A percentile compares a stretch with the other conserved stretches of the same genome.
Conservation (phyloP, 192 early-diverging fungal genomes). For the Linnemannia elongata region DNA sequence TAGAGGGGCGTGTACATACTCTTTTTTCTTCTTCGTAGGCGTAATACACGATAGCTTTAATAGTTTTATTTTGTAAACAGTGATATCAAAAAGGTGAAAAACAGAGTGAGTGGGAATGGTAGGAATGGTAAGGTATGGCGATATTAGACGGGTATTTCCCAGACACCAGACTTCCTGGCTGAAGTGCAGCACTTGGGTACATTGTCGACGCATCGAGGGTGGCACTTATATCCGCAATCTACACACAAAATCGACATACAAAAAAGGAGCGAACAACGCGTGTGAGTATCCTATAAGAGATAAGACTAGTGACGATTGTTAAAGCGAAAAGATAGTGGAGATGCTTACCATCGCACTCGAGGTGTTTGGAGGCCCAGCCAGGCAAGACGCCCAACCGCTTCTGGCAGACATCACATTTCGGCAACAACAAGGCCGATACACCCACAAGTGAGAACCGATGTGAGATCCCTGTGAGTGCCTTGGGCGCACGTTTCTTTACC, state of each 20-base stretch:
- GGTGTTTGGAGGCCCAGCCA: constrained; percentile 49
- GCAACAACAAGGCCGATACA: constrained; percentile 37
- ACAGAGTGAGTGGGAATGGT: too few relatives aligned
- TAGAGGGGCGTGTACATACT: too few relatives aligned
- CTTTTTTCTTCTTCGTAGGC: too few relatives aligned
- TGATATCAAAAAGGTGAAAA: too few relatives aligned
- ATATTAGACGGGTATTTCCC: constrained; percentile 32
- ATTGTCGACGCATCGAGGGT: constrained; percentile 41
- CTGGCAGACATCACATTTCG: constrained; percentile 51
- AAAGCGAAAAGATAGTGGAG: not conserved
- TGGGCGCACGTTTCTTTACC: constrained; percentile 18
- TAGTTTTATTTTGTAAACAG: too few relatives aligned
- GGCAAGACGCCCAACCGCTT: constrained; percentile 42
- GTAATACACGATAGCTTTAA: too few relatives aligned
- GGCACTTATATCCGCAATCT: constrained; percentile 51
- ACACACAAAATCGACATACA: not conserved
- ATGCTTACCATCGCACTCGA: constrained; percentile 46
- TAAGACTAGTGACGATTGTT: not conserved
- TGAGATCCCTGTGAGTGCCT: constrained; percentile 29
- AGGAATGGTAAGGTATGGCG: not conserved
- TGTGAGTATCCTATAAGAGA: not conserved
- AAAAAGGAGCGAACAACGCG: not conserved
- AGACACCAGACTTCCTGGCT: constrained; percentile 42
- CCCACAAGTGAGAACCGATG: constrained; percentile 48
- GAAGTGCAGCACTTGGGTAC: constrained; percentile 47